Evolutionary conservation across 306 rosid genomes (phyloP), one percentile per base, ranked within the genome.

Genomic region (Lithocarpus polystachyus): DNA sequence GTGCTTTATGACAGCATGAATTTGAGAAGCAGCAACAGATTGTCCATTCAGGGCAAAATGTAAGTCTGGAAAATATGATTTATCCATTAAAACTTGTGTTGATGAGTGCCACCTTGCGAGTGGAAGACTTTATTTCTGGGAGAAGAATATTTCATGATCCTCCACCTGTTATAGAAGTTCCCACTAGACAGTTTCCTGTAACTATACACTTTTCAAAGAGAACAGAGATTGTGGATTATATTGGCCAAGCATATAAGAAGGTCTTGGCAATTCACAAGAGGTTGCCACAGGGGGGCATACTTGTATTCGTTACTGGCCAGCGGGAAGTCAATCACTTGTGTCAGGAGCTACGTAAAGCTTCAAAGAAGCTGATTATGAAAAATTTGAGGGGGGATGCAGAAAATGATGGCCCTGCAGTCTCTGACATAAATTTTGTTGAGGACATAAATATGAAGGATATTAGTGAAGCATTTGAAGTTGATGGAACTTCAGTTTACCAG

Each of bases 81-180:
- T 89, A 84, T 84, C 99, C 96, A 20, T 82, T 95, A 75, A 95
- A 90, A 83, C 94, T 92, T 85, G 94, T 95, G 81, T 90, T 95
- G 79, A 94, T 91, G 99, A 92, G 99, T 84, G 97, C 99, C 76
- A 94, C 97, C 64, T 76, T 94, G 91, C 87, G 89, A 76, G 99
- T 89, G 53, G 91, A 92, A 85, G 99, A 94, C 75, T 94, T 94
- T 77, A 82, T 85, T 78, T 86, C 93, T 65, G 88, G 82, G 73
- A 82, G 82, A 75, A 89, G 86, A 81, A 55, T 94, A 84, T 92
- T 92, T 80, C 53, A 28, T 75, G 75, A 85, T 61, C 84, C 93
- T 45, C 97, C 97, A 26, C 97, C 97, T 54, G 86, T 91, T 68
- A 80, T 92, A 78, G 90, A 92, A 82, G 95, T 94, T 81, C 92